Conservation (phyloP, 306 rosid species). For the Castanea sativa region DNA sequence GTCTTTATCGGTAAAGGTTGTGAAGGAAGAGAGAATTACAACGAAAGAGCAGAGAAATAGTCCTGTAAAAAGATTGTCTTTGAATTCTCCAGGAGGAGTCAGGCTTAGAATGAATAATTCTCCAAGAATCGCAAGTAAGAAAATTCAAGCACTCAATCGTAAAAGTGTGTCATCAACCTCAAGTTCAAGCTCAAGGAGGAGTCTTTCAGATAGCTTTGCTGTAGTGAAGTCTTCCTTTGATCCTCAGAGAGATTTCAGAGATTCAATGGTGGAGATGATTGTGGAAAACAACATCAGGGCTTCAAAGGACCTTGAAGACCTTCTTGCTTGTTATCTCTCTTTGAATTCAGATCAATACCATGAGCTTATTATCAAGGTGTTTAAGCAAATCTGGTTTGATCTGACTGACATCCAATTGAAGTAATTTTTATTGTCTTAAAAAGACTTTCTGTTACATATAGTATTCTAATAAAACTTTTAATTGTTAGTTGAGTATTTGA, state of each 20-base stretch:
- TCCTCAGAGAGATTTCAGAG: constrained; percentile 85
- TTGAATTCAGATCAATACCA: constrained; percentile 92
- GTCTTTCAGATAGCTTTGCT: constrained; percentile 71
- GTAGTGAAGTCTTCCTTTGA: constrained; percentile 76
- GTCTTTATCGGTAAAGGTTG: constrained; percentile 34
- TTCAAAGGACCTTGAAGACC: constrained; percentile 90
- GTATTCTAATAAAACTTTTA: constrained; percentile 10
- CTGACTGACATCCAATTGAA: constrained; percentile 46
- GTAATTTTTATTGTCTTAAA: background rate
- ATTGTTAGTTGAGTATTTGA: background rate
- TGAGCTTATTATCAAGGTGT: constrained; percentile 81
- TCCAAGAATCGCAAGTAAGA: constrained; percentile 45
- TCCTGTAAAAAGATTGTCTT: constrained; percentile 39
- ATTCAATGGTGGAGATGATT: constrained; percentile 98
- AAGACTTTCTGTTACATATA: background rate
- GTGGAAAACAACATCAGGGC: constrained; percentile 76
- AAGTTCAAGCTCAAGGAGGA: constrained; percentile 31
- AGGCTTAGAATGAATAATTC: constrained; percentile 55
- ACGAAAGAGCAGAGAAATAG: constrained; percentile 33
- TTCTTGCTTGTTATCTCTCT: constrained; percentile 90
- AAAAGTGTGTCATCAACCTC: constrained; percentile 30
- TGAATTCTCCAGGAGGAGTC: constrained; percentile 64
- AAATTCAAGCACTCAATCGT: constrained; percentile 34
- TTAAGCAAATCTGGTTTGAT: constrained; percentile 98
- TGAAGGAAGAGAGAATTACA: constrained; percentile 9